phyloP scores from a whole-genome alignment of 148 eudicot species.

The Arbutus unedo region DNA sequence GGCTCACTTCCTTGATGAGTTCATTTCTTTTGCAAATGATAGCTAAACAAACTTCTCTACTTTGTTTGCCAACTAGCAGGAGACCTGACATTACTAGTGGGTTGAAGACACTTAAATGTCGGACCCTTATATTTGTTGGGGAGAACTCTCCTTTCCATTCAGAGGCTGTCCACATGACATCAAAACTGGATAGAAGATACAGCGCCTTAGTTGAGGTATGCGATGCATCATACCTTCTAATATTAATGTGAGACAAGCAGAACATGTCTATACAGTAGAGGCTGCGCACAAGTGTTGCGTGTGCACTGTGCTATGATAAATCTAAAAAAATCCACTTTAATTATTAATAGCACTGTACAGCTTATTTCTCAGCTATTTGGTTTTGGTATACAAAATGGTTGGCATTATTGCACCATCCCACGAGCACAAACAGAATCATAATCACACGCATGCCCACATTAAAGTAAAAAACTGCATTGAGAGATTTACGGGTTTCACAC shows the following conservation, averaged over 20 bases:
- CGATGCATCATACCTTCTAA: not conserved
- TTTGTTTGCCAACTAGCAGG: conserved; percentile 43
- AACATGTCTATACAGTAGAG: not conserved
- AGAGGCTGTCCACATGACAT: conserved; percentile 83
- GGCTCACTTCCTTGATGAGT: not conserved
- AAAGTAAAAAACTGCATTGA: not conserved
- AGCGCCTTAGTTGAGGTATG: conserved; percentile 97
- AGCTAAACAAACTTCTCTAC: not conserved
- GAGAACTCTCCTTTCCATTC: conserved; percentile 88
- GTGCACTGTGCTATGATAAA: not conserved
- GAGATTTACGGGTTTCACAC: not conserved
- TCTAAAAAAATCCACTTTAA: not conserved
- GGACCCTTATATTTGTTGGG: conserved; percentile 90
- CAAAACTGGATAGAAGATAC: conserved; percentile 79
- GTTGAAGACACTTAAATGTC: conserved; percentile 71
- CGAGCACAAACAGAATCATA: not conserved
- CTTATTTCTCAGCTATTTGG: not conserved
- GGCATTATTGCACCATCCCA: not conserved
- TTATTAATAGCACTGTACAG: not conserved
- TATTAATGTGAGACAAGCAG: not conserved
- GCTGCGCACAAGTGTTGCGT: not conserved
- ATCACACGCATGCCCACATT: not conserved
- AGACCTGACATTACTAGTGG: conserved; percentile 88
- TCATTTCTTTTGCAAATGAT: not conserved
- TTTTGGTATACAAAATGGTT: not conserved